These are phyloP conservation scores for Nelumbo lutea DNA, from an alignment of 164 flowering plant genomes.

Conservation along the genomic window DNA sequence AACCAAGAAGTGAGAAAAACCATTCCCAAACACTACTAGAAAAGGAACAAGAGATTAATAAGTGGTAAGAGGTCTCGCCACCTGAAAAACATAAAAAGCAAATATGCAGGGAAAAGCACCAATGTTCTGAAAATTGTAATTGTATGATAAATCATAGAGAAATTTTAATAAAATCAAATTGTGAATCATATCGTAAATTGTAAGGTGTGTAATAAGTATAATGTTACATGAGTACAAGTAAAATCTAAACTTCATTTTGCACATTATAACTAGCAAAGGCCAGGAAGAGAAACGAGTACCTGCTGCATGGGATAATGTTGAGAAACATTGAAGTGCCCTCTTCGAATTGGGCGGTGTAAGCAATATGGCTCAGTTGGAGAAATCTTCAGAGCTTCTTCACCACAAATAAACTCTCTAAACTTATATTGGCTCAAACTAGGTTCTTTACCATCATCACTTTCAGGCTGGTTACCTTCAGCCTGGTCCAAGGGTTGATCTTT, in stretches of 20 bases:
- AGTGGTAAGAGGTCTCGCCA: too few relatives aligned
- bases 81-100: too few relatives aligned
- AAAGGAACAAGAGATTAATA: too few relatives aligned
- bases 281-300: constrained; percentile 31
- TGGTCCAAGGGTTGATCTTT: constrained; percentile 28
- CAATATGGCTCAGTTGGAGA: constrained; percentile 82
- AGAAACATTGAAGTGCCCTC: constrained; percentile 95
- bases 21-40: too few relatives aligned
- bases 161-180: too few relatives aligned
- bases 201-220: too few relatives aligned
- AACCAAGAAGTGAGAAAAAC: too few relatives aligned
- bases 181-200: too few relatives aligned
- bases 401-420: constrained; percentile 60
- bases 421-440: constrained; percentile 27
- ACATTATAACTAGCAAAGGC: background rate
- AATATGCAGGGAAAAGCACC: too few relatives aligned
- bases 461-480: constrained; percentile 27
- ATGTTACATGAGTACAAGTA: too few relatives aligned
- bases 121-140: too few relatives aligned
- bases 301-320: constrained; percentile 81
- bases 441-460: constrained; percentile 31
- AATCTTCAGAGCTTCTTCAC: constrained; percentile 81
- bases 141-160: too few relatives aligned
- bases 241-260: background rate
- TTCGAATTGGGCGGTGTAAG: constrained; percentile 78